A percentile compares a stretch with the other conserved stretches of the same genome.
These are phyloP conservation scores for Rhodotorula glutinis DNA, from an alignment of 1,284 basidiomycete species.

Conservation along the genomic window DNA sequence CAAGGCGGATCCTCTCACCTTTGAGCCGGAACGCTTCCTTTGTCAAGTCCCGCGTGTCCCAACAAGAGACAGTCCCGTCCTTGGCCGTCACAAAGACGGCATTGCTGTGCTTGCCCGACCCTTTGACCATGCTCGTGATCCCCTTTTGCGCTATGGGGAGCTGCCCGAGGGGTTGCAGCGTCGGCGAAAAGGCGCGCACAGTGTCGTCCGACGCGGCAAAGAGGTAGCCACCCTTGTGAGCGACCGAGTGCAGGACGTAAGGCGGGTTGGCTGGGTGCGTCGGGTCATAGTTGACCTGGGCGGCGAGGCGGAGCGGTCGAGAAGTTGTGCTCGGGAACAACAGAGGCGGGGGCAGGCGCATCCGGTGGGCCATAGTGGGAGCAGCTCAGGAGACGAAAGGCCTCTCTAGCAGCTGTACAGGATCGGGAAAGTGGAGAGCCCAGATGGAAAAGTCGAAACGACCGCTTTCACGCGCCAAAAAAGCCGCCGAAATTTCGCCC, in stretches of 20 bases:
- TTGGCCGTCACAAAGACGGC: conserved; percentile 38
- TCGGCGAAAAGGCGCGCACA: conserved; percentile 33
- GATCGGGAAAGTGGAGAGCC: no score
- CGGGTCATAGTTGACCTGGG: conserved; percentile 28
- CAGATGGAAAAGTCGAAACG: no score
- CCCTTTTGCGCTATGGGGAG: conserved; percentile 28
- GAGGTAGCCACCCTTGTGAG: conserved; percentile 29
- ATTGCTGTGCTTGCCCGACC: conserved; percentile 28
- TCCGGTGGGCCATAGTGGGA: conserved; percentile 10
- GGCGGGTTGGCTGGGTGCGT: conserved; percentile 16
- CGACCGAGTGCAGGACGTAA: conserved; percentile 38
- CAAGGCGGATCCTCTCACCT: conserved; percentile 3
- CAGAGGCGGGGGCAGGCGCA: conserved; percentile 30
- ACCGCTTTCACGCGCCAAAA: no score
- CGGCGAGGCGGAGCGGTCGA: conserved; percentile 26
- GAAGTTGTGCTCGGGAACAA: conserved; percentile 24
- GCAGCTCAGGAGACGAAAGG: background rate
- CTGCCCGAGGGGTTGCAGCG: conserved; percentile 28
- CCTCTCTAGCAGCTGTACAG: background rate
- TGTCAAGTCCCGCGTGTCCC: conserved; percentile 28
- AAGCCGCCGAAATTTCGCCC: no score
- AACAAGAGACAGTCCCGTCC: conserved; percentile 35
- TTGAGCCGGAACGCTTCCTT: conserved; percentile 37
- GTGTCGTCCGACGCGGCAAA: conserved; percentile 40
- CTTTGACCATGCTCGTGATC: conserved; percentile 24